phyloP scores from a whole-genome alignment of 495 filamentous ascomycete genomes.

The Penicillium maclennaniae region DNA sequence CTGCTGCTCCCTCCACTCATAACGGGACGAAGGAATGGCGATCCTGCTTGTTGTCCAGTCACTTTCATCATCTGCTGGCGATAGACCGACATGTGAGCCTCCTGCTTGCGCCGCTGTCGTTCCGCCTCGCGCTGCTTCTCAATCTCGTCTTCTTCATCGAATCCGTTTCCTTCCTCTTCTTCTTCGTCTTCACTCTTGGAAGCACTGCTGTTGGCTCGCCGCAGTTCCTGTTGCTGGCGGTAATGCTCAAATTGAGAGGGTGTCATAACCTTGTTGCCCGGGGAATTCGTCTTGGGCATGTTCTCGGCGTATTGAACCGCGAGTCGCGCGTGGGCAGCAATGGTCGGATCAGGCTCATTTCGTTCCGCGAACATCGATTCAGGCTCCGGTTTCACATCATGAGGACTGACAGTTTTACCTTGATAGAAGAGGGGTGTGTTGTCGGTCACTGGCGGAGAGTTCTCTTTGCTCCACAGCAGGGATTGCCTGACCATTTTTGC shows the following conservation, averaged over 20 bases:
- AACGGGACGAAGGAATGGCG: constrained; percentile 36
- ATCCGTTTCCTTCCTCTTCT: constrained; percentile 48
- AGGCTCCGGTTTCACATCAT: constrained; percentile 10
- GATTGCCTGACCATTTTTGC: constrained; percentile 63
- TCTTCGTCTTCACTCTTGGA: constrained; percentile 38
- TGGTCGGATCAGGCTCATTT: constrained; percentile 41
- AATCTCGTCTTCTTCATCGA: constrained; percentile 79
- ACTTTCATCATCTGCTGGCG: constrained; percentile 97
- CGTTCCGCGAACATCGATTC: constrained; percentile 21
- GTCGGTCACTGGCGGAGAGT: constrained; percentile 39
- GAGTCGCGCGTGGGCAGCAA: constrained; percentile 54
- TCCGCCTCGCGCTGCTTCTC: constrained; percentile 70
- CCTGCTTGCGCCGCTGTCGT: constrained; percentile 80
- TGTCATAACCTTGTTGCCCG: constrained; percentile 77
- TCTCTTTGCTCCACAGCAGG: constrained; percentile 39
- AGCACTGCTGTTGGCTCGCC: constrained; percentile 47
- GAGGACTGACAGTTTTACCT: constrained; percentile 14
- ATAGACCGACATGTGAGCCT: constrained; percentile 86
- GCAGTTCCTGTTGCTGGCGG: constrained; percentile 70
- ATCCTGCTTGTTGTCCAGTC: constrained; percentile 65
- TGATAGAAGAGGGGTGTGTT: constrained; percentile 48
- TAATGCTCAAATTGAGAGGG: constrained; percentile 84
- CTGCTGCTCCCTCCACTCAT: constrained; percentile 42
- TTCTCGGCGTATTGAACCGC: constrained; percentile 46
- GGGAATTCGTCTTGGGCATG: constrained; percentile 36